A percentile compares a stretch with the other conserved stretches of the same genome.
Conservation (phyloP, 257 asterid species). For the Capsicum baccatum region DNA sequence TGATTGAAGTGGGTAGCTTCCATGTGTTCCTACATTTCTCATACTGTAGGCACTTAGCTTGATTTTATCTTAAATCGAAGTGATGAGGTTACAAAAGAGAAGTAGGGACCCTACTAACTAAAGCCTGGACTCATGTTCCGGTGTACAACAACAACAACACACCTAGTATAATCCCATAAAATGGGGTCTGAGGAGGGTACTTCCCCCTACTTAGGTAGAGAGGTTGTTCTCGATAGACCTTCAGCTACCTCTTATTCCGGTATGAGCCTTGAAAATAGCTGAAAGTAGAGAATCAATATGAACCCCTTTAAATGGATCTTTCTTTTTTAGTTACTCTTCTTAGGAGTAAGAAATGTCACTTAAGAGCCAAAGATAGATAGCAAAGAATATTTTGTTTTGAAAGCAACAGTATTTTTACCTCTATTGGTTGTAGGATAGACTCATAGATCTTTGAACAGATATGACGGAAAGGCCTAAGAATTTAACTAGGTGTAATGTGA, state of each 20-base stretch:
- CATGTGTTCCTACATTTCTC: not conserved
- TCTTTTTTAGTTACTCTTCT: not conserved
- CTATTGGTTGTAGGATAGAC: not conserved
- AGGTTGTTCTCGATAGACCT: too few species aligned
- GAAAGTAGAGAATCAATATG: not conserved
- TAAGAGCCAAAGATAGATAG: not conserved
- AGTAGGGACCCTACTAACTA: not conserved
- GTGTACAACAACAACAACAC: not conserved
- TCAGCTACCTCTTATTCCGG: not conserved
- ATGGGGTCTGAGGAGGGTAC: too few species aligned
- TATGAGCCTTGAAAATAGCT: not conserved
- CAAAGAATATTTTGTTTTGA: conserved; percentile 18
- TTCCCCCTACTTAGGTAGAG: too few species aligned
- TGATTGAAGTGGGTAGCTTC: not conserved
- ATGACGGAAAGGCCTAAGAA: not conserved
- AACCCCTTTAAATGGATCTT: not conserved
- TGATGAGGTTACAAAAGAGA: not conserved
- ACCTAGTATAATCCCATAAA: too few species aligned
- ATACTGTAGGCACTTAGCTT: not conserved
- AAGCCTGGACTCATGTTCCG: not conserved
- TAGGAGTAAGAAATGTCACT: not conserved
- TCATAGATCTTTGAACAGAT: not conserved
- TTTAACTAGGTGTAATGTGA: not conserved
- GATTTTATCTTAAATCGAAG: not conserved
- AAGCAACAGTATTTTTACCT: not conserved